phyloP scores from a whole-genome alignment of 441 rosid species.

The Theobroma grandiflorum region DNA sequence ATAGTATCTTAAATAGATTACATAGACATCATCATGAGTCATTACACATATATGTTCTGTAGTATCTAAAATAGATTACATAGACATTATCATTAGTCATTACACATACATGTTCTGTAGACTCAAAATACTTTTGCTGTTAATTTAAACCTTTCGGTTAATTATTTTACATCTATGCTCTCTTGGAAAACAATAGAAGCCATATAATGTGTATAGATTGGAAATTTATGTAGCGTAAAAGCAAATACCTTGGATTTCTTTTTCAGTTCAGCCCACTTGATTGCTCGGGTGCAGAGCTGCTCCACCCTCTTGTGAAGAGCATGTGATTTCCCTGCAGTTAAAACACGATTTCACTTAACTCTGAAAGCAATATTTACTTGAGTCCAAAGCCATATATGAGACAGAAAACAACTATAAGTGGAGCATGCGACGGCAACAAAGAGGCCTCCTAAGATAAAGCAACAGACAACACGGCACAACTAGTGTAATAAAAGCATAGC shows the following conservation, averaged over 20 bases:
- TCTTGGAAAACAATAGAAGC: background rate
- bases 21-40: conserved; percentile 7
- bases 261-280: conserved; percentile 96
- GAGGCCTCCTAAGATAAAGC: conserved; percentile 8
- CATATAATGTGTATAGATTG: background rate
- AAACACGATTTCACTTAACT: conserved; percentile 19
- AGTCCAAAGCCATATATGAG: background rate
- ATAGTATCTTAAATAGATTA: background rate
- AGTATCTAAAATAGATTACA: too few species aligned
- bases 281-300: conserved; percentile 96
- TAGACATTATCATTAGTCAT: conserved; percentile 12
- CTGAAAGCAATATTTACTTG: conserved; percentile 7
- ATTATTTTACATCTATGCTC: background rate
- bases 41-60: background rate
- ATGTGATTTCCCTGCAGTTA: conserved; percentile 90
- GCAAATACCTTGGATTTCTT: conserved; percentile 85
- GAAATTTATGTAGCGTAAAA: conserved; percentile 5
- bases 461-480: conserved; percentile 20
- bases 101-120: background rate
- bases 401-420: background rate
- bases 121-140: background rate
- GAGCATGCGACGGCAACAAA: background rate
- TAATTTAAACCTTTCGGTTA: background rate
- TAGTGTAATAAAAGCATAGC: background rate
- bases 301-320: conserved; percentile 99